Evolutionary conservation across 257 asterid species (phyloP), one percentile per base, ranked within the genome.

Genomic region (Agastache rugosa): DNA sequence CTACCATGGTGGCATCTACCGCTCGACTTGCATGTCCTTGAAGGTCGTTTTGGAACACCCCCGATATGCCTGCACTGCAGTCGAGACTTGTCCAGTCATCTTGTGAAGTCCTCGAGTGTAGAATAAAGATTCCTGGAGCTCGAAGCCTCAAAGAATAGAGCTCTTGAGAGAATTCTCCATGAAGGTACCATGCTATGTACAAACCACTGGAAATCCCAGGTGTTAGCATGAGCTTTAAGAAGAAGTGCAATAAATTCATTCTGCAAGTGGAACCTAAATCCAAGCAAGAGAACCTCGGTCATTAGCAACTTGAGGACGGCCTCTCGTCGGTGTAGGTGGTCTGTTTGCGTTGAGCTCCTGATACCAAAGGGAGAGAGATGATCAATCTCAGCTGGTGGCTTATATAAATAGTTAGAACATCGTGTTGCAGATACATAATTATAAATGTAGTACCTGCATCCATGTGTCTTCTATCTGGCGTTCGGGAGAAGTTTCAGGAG

Each of bases 341-440:
- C 99, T 84, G 89, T 95, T 95, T 12, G 97, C 98, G 75, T 95
- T 95, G 54, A 95, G 97, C 78, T 95, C 99, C 99, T 92, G 80
- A 63, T 27, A 69, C 74, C 76, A 75, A n/a, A 35, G 56, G 47
- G 12, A 25, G 25, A 67, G 11, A 48, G 11, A 63, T 25, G 20
- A 66, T 68, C 69, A 79, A 67, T 61, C 42, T 56, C 67, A 74
- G 51, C n/a, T 50, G 45, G 37, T 45, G 44, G 51, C 11, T 8
- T 23, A 6, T 19, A 16, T 3, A 14, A 10, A 1, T 9, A n/a
- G 14, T 9, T 12, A 7, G 56, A 37, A 64, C 1, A 53, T 17
- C 22, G 8, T 17, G 76, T 60, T 5, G 37, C 47, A 67, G 48
- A 71, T 27, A 12, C 6, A 27, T 27, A 8, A 11, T 23, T 2